phyloP scores from a whole-genome alignment of 176 grass and related monocot genomes.

The Metroxylon sagu region DNA sequence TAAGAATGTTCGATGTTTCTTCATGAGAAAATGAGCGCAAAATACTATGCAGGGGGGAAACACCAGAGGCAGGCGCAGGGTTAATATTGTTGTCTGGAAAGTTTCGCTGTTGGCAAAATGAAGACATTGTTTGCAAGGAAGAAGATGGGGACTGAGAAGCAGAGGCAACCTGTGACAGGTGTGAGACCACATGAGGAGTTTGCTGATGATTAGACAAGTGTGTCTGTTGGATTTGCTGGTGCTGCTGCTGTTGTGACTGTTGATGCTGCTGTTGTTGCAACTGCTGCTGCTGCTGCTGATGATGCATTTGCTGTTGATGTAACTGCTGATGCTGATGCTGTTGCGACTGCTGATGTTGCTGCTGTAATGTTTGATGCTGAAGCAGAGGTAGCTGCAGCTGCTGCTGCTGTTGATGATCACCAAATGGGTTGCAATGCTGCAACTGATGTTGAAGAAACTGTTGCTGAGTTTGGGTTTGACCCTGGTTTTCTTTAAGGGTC shows the following conservation, averaged over 20 bases:
- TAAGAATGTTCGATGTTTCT: conserved; percentile 47
- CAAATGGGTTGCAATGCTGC: conserved; percentile 38
- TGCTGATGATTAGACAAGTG: conserved; percentile 37
- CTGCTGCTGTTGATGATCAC: conserved; percentile 11
- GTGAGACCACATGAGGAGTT: conserved; percentile 43
- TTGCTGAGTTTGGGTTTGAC: conserved; percentile 27
- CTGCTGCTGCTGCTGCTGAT: too few relatives aligned
- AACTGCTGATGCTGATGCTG: too few relatives aligned
- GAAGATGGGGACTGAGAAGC: conserved; percentile 34
- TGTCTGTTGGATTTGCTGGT: conserved; percentile 29
- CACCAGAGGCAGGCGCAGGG: conserved; percentile 17
- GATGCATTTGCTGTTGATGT: too few relatives aligned
- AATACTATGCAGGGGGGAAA: conserved; percentile 50
- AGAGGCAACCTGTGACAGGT: conserved; percentile 32
- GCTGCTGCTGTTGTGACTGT: neutral
- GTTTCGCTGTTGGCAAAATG: conserved; percentile 39
- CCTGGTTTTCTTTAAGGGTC: conserved; percentile 46
- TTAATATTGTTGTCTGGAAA: conserved; percentile 39
- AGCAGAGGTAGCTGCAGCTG: conserved; percentile 17
- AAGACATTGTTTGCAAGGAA: conserved; percentile 26
- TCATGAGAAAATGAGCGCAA: conserved; percentile 61
- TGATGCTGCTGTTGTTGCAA: too few relatives aligned
- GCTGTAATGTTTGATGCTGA: conserved; percentile 33
- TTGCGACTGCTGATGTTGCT: conserved; percentile 6
- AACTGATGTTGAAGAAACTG: conserved; percentile 59